Evolutionary conservation across 768 basidiomycete genomes (phyloP).

Genomic region (Tylopilus balloui): DNA sequence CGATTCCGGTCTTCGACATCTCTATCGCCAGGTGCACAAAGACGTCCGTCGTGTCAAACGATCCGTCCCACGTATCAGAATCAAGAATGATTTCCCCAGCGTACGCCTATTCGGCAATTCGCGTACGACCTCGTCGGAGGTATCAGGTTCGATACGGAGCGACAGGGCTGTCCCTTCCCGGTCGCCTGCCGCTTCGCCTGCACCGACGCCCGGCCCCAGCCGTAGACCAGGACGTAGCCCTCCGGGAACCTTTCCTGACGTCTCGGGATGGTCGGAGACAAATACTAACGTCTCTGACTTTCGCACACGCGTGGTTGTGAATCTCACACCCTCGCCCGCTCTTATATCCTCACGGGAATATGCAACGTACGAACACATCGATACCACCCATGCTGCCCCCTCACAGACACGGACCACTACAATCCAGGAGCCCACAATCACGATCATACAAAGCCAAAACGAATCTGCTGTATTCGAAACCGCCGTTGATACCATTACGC

Average conservation of each 20-base stretch:
- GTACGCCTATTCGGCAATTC: slow-evolving; percentile 23
- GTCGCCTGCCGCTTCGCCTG: slow-evolving; percentile 18
- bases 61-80: slow-evolving; percentile 29
- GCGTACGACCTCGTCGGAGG: slow-evolving; percentile 15
- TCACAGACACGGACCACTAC: slow-evolving; percentile 2
- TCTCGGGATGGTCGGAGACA: slow-evolving; percentile 32
- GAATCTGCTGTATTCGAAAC: slow-evolving; percentile 6
- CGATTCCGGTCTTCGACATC: slow-evolving; percentile 36
- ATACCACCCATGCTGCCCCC: slow-evolving; percentile 9
- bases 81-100: slow-evolving; percentile 31
- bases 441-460: slow-evolving; percentile 12
- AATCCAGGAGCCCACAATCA: slow-evolving; percentile 9
- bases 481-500: not conserved
- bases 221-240: slow-evolving; percentile 27
- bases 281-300: slow-evolving; percentile 22
- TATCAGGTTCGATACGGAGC: slow-evolving; percentile 27
- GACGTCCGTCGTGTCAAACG: slow-evolving; percentile 31
- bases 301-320: slow-evolving; percentile 13
- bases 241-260: slow-evolving; percentile 26
- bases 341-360: slow-evolving; percentile 26
- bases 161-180: slow-evolving; percentile 29
- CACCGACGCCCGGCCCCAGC: slow-evolving; percentile 12
- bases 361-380: slow-evolving; percentile 6
- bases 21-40: slow-evolving; percentile 36
- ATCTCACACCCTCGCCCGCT: slow-evolving; percentile 23